A percentile compares a stretch with the other conserved stretches of the same genome.
Conservation (phyloP, 495 filamentous ascomycete genomes). For the Hypoxylon trugodes region DNA sequence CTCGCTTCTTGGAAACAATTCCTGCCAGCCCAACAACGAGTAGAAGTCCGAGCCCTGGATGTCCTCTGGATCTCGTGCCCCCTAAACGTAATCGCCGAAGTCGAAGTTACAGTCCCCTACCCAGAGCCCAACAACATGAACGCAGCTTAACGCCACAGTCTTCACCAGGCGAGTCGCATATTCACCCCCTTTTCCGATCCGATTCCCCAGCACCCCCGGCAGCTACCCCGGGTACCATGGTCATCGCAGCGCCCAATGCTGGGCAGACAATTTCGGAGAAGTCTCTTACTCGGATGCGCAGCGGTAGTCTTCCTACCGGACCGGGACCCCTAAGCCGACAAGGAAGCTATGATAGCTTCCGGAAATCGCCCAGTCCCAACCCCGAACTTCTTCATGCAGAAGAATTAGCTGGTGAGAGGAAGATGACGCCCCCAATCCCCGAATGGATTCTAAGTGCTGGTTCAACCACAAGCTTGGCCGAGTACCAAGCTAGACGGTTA, state of each 20-base stretch:
- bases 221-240: slow-evolving; percentile 71
- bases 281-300: slow-evolving; percentile 71
- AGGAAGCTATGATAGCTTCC: slow-evolving; percentile 58
- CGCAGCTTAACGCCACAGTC: slow-evolving; percentile 47
- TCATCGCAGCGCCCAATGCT: slow-evolving; percentile 74
- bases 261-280: slow-evolving; percentile 70
- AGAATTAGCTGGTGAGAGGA: slow-evolving; percentile 46
- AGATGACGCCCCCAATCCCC: slow-evolving; percentile 66
- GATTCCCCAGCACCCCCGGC: slow-evolving; percentile 74
- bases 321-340: slow-evolving; percentile 61
- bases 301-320: slow-evolving; percentile 67
- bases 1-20: slow-evolving; percentile 65
- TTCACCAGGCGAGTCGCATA: slow-evolving; percentile 70
- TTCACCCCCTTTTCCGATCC: slow-evolving; percentile 85
- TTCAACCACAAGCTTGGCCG: slow-evolving; percentile 52
- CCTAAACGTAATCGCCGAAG: slow-evolving; percentile 50
- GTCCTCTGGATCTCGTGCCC: slow-evolving; percentile 53
- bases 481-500: slow-evolving; percentile 42
- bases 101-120: slow-evolving; percentile 55
- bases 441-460: slow-evolving; percentile 64
- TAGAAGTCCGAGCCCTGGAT: slow-evolving; percentile 59
- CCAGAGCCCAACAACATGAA: slow-evolving; percentile 44
- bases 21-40: slow-evolving; percentile 64
- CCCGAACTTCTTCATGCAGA: slow-evolving; percentile 36
- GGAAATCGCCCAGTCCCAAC: slow-evolving; percentile 40